Base-by-base conservation (phyloP, 192 early-diverging fungal species). In the Umbelopsis isabellina region DNA sequence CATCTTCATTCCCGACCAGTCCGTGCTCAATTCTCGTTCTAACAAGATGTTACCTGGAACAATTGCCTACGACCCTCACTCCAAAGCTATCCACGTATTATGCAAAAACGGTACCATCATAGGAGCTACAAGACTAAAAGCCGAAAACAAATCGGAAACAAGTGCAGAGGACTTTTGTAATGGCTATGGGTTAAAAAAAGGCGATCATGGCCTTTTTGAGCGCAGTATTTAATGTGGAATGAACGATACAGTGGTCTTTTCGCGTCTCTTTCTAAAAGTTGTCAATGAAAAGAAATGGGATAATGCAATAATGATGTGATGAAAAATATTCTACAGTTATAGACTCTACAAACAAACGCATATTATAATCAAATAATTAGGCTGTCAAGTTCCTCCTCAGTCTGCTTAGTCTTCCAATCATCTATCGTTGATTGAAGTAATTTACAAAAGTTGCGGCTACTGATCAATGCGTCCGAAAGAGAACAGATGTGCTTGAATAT, bases 101-200 rank as follows among this genome's bases (percentile, higher is more conserved):
- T 89, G 89, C 73, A 49, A 68, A 2, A 86, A 91, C 68, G 84
- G 80, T 13, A 75, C 70, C 0, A 80, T 86, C 67, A 48, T 93
- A 23, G 83, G 78, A 0, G 70, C 83, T 16, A 78, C 30, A 10
- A 66, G 65, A 11, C 46, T 93, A 11, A 86, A 90, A 67, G 82
- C 89, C 33, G 83, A 92, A 68, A 83, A 81, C 66, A 92, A 92
- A 66, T 81, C 72, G 9, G 78, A 73, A 11, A 64, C 89, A 11
- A 68, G 66, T 2, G 82, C 85, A 25, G 79, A 79, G 37, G 91
- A 89, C 68, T 93, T 93, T 75, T 72, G 76, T 25, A 94, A 94
- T 75, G 93, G 93, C 25, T 92, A 94, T 22, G 51, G 55, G 3
- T 35, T 61, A 61, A 25, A 61, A 61, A 61, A 61, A n/a, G 55